phyloP scores from a whole-genome alignment of 768 basidiomycete genomes.

The Suillus variegatus region DNA sequence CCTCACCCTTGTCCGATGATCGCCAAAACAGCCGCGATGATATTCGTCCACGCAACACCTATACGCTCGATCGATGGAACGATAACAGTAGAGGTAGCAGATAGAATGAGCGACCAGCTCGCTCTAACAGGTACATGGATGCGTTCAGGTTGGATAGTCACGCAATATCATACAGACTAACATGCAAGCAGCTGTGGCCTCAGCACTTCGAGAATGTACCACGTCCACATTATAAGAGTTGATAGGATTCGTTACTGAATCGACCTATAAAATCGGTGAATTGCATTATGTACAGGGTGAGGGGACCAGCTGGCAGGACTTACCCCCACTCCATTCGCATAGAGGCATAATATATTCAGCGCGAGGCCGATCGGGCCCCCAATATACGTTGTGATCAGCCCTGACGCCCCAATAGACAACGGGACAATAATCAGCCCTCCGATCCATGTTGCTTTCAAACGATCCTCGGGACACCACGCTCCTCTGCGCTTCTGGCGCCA shows the following conservation, averaged over 20 bases:
- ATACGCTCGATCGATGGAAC: constrained; percentile 52
- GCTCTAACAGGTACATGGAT: background rate
- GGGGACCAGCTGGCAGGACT: constrained; percentile 15
- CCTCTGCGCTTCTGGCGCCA: constrained; percentile 54
- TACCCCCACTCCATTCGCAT: constrained; percentile 67
- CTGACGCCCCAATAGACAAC: constrained; percentile 47
- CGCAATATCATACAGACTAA: background rate
- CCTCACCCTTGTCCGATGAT: constrained; percentile 54
- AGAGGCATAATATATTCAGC: constrained; percentile 55
- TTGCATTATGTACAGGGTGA: background rate
- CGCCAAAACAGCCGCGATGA: constrained; percentile 41
- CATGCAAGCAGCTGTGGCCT: background rate
- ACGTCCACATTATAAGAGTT: constrained; percentile 42
- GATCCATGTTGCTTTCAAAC: constrained; percentile 52
- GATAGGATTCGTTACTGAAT: constrained; percentile 55
- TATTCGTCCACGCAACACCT: constrained; percentile 49
- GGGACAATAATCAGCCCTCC: constrained; percentile 54
- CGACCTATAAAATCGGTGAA: constrained; percentile 41
- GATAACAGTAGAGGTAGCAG: constrained; percentile 40
- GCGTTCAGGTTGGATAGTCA: background rate
- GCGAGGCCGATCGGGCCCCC: constrained; percentile 49
- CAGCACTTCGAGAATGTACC: background rate
- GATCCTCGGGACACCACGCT: constrained; percentile 68
- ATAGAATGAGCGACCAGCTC: constrained; percentile 18
- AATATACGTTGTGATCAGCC: constrained; percentile 53